phyloP scores from a whole-genome alignment of 148 eudicot species.

The Rhododendron griersonianum region DNA sequence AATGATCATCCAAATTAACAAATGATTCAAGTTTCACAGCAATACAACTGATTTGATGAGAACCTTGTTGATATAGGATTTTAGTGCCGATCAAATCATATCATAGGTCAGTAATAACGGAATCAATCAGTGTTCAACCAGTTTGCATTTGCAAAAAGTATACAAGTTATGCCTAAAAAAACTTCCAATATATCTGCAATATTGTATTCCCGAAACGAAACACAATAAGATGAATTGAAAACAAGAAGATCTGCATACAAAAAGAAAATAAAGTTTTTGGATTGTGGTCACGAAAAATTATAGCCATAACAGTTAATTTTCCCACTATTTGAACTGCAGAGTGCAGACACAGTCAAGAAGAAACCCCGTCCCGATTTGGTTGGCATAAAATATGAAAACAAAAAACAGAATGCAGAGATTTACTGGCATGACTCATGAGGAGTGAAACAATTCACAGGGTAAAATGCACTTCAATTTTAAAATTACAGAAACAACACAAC shows the following conservation, averaged over 20 bases:
- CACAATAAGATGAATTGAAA: not conserved
- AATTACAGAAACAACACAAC: not conserved
- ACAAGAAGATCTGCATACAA: not conserved
- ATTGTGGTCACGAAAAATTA: not conserved
- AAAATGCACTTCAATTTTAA: not conserved
- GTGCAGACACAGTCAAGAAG: not conserved
- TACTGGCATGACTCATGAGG: not conserved
- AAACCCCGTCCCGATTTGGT: not conserved
- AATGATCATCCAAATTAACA: not conserved
- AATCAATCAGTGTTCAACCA: slow-evolving; percentile 4
- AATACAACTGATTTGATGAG: not conserved
- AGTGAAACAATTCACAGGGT: not conserved
- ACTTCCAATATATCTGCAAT: not conserved
- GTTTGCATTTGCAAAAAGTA: not conserved
- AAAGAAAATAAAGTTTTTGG: not conserved
- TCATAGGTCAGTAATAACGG: not conserved
- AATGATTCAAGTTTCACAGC: not conserved
- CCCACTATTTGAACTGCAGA: not conserved
- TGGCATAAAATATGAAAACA: not conserved
- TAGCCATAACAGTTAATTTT: not conserved
- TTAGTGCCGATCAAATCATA: not conserved
- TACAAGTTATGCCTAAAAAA: not conserved
- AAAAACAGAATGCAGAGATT: not conserved
- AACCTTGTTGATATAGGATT: not conserved
- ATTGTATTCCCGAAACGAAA: not conserved